These are phyloP conservation scores for Chaetomium tenue DNA, from an alignment of 495 filamentous ascomycete species.

Conservation along the genomic window DNA sequence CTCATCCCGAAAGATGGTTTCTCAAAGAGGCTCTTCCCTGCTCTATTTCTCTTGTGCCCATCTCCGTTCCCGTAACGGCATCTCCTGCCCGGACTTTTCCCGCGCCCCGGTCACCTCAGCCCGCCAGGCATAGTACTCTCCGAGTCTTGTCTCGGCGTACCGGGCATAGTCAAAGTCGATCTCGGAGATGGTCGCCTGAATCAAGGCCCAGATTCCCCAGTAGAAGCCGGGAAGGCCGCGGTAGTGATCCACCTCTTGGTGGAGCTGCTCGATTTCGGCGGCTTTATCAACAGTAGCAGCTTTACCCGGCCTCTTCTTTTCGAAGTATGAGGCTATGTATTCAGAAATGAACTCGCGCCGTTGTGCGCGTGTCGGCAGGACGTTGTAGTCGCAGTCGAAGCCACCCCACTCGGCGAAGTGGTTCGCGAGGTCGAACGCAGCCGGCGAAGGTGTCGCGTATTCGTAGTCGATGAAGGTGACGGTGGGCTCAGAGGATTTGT, in stretches of 20 bases:
- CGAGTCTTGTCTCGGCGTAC: conserved; percentile 83
- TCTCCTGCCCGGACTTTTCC: conserved; percentile 55
- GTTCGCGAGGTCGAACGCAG: conserved; percentile 98
- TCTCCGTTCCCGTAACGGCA: conserved; percentile 72
- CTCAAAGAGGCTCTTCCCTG: not conserved
- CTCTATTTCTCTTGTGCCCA: conserved; percentile 66
- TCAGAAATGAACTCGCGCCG: conserved; percentile 78
- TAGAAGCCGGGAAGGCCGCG: conserved; percentile 84
- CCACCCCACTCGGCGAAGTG: conserved; percentile 99
- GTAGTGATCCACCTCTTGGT: conserved; percentile 80
- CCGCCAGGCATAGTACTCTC: conserved; percentile 97
- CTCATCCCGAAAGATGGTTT: not conserved
- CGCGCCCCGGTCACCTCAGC: conserved; percentile 63
- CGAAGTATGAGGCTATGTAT: conserved; percentile 67
- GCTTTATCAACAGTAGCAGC: conserved; percentile 52
- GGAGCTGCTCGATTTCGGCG: conserved; percentile 59
- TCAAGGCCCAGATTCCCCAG: conserved; percentile 94
- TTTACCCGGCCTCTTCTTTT: conserved; percentile 32
- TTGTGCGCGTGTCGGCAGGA: conserved; percentile 74
- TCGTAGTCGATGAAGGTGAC: conserved; percentile 98
- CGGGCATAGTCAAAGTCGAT: conserved; percentile 97
- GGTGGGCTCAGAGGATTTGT: conserved; percentile 38
- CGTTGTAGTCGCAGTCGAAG: conserved; percentile 87
- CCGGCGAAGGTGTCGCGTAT: conserved; percentile 88
- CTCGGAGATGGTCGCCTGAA: conserved; percentile 90